Base-by-base conservation (phyloP, 352 stramenopile species). In the Phytophthora chlamydospora region DNA sequence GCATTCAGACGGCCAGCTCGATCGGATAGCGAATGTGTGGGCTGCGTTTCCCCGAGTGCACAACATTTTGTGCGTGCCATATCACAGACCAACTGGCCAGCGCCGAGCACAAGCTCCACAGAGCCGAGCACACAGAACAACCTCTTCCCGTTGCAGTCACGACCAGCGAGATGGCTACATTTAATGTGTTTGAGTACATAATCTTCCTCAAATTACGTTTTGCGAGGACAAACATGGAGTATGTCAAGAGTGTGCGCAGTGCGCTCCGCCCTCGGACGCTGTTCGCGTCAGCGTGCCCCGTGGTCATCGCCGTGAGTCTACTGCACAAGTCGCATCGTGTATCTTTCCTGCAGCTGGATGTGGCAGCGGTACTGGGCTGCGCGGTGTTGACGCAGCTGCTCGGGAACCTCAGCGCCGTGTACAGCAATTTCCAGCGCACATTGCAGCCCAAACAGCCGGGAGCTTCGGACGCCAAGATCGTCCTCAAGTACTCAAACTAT, bases 401-500 rank as follows among this genome's bases (percentile, higher is more conserved):
- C 7, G 78, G 73, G 12, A 93, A 93, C 34, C 68, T 93, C 50
- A 93, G 85, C 59, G 64, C 57, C 2, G 69, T 91, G 27, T 91
- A 91, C 71, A 76, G 67, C 71, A 89, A 83, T 3, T 90, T 91
- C 54, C 82, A 89, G 33, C 80, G 82, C 19, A 64, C 78, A 3
- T 73, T 93, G 61, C 55, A 80, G 48, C 52, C 60, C 24, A 71
- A 88, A 59, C 67, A 85, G 56, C 64, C 48, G 6, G 63, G 53
- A 35, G 17, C 73, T 21, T 47, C 24, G 14, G 50, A 76, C 33
- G 55, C 9, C 17, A 77, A 71, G 44, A 85, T 90, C 49, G 68
- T 90, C 32, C 82, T 92, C 58, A 92, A 92, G 80, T 90, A 63
- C 14, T 29, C 24, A 29, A 29, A 29, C 24, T 29, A 29, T 29